phyloP scores from a whole-genome alignment of 306 rosid species.

The Heteromeles arbutifolia region DNA sequence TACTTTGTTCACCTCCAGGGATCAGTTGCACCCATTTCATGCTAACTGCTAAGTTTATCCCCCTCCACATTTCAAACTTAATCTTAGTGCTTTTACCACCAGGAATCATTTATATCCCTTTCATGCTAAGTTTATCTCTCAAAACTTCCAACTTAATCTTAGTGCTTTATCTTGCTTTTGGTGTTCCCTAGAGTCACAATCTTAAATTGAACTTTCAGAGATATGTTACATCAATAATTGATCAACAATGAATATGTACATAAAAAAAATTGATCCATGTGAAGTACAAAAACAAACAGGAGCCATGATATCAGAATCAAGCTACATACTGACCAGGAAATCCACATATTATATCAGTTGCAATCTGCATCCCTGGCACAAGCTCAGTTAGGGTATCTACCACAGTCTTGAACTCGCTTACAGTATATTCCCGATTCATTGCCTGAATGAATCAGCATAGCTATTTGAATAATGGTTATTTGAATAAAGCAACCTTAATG shows the following conservation, averaged over 20 bases:
- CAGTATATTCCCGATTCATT: conserved; percentile 96
- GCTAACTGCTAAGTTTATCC: background rate
- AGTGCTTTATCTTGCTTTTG: background rate
- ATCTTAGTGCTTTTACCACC: background rate
- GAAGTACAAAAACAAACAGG: background rate
- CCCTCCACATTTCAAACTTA: background rate
- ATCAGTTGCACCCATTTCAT: background rate
- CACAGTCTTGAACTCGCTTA: conserved; percentile 85
- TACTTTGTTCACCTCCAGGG: background rate
- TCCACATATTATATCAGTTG: conserved; percentile 98
- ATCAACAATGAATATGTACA: background rate
- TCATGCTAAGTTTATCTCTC: background rate
- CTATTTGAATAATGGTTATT: conserved; percentile 21
- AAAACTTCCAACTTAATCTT: background rate
- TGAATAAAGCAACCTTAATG: conserved; percentile 1
- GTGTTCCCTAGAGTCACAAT: background rate
- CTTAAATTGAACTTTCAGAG: background rate
- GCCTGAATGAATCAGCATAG: conserved; percentile 52
- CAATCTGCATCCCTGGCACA: conserved; percentile 98
- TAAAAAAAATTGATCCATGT: background rate
- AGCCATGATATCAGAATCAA: conserved; percentile 2
- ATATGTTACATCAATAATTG: background rate
- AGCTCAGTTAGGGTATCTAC: conserved; percentile 87
- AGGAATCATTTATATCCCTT: background rate
- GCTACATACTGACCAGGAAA: conserved; percentile 79